Conservation (phyloP, 352 stramenopile genomes). For the Globisporangium iwayamae region DNA sequence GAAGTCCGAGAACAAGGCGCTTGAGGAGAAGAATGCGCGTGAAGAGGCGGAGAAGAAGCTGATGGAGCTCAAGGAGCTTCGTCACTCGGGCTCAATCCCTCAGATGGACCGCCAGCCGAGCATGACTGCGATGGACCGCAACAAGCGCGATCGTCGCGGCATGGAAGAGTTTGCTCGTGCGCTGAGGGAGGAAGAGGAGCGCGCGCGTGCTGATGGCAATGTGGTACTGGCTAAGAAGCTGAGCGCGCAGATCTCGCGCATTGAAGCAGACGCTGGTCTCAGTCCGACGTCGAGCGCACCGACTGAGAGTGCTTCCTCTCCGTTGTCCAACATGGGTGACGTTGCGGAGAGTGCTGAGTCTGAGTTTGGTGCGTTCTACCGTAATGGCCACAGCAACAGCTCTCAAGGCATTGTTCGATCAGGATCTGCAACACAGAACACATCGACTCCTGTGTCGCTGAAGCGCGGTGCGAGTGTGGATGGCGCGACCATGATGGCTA, state of each 20-base stretch:
- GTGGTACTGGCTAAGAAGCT: slow-evolving; percentile 73
- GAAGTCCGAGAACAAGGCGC: slow-evolving; percentile 47
- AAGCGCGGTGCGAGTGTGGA: slow-evolving; percentile 38
- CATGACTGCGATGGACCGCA: slow-evolving; percentile 57
- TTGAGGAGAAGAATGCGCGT: slow-evolving; percentile 74
- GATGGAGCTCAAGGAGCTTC: slow-evolving; percentile 76
- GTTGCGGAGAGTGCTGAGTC: slow-evolving; percentile 17
- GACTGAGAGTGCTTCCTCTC: slow-evolving; percentile 11
- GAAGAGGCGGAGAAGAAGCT: slow-evolving; percentile 79
- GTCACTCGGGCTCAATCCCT: slow-evolving; percentile 56
- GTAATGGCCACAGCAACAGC: slow-evolving; percentile 29
- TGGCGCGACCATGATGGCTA: slow-evolving; percentile 19
- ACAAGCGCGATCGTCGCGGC: slow-evolving; percentile 63
- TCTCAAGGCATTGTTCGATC: slow-evolving; percentile 17
- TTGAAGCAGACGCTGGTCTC: slow-evolving; percentile 47
- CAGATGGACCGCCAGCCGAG: slow-evolving; percentile 46
- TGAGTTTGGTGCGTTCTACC: slow-evolving; percentile 23
- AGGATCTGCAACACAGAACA: slow-evolving; percentile 4
- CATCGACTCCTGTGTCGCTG: slow-evolving; percentile 20
- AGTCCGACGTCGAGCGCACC: slow-evolving; percentile 5
- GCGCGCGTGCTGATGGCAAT: slow-evolving; percentile 74
- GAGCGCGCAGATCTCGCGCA: slow-evolving; percentile 69
- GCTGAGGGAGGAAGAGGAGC: slow-evolving; percentile 75
- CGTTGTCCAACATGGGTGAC: slow-evolving; percentile 45
- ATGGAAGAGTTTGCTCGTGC: slow-evolving; percentile 80